Evolutionary conservation across 257 asterid species (phyloP).

Genomic region (Nicotiana paniculata): DNA sequence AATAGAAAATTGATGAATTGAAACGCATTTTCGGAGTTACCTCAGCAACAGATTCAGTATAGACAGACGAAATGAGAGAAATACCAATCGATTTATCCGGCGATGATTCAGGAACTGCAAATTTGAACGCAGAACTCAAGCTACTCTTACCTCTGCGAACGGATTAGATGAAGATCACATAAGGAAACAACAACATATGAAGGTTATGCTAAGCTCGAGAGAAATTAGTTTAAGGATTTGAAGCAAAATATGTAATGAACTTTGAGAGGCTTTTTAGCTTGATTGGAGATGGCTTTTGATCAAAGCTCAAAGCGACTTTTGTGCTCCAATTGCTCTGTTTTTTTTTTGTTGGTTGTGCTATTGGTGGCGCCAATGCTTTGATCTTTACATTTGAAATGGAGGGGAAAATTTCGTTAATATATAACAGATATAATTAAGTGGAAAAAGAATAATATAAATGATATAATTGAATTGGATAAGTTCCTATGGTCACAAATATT

Average conservation of each 20-base stretch:
- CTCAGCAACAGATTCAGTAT: background rate
- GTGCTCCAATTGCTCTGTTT: background rate
- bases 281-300: background rate
- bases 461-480: too few species aligned
- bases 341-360: background rate
- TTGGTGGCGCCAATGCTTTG: background rate
- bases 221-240: background rate
- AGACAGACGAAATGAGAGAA: background rate
- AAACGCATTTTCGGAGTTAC: background rate
- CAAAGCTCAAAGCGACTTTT: background rate
- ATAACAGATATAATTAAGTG: too few species aligned
- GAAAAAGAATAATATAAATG: too few species aligned
- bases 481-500: background rate
- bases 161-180: background rate
- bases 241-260: background rate
- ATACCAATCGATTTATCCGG: background rate
- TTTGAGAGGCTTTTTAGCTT: background rate
- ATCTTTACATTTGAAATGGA: background rate
- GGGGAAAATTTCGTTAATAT: background rate
- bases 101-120: background rate
- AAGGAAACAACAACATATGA: background rate
- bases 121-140: background rate
- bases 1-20: background rate
- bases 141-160: slow-evolving; percentile 1
- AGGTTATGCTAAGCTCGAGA: too few species aligned